Evolutionary conservation across 345 rosid species (phyloP).

Genomic region (Salix exigua): DNA sequence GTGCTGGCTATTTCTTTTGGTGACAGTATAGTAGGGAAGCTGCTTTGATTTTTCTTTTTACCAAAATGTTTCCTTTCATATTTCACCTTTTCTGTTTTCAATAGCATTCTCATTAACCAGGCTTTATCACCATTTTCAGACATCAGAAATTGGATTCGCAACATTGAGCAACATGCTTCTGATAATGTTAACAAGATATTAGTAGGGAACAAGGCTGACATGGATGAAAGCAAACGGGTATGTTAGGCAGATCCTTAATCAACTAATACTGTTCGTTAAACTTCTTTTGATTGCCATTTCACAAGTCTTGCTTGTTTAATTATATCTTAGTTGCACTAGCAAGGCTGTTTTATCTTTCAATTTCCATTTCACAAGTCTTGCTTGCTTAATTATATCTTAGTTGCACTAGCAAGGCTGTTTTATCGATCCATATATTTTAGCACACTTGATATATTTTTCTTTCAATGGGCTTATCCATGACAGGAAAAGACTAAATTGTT

Average conservation of each 20-base stretch:
- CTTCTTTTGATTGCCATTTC: not conserved
- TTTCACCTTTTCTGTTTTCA: no score
- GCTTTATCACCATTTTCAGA: conserved; percentile 50
- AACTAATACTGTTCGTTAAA: not conserved
- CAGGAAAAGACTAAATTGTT: not conserved
- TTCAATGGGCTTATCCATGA: not conserved
- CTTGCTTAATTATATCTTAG: not conserved
- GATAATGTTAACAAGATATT: conserved; percentile 95
- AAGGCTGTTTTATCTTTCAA: not conserved
- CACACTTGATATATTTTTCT: not conserved
- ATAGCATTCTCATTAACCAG: conserved; percentile 12
- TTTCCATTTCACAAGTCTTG: not conserved
- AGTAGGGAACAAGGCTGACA: conserved; percentile 99
- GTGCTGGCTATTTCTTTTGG: not conserved
- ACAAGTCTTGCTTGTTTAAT: not conserved
- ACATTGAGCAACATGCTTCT: conserved; percentile 97
- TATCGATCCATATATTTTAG: not conserved
- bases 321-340: not conserved
- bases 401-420: not conserved
- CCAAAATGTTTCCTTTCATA: no score
- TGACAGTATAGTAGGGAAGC: not conserved
- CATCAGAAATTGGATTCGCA: conserved; percentile 98
- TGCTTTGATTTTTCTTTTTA: not conserved
- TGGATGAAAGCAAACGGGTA: conserved; percentile 99
- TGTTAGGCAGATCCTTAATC: not conserved